Base-by-base conservation (phyloP, 305 asterid species). In the Plantago rigida region DNA sequence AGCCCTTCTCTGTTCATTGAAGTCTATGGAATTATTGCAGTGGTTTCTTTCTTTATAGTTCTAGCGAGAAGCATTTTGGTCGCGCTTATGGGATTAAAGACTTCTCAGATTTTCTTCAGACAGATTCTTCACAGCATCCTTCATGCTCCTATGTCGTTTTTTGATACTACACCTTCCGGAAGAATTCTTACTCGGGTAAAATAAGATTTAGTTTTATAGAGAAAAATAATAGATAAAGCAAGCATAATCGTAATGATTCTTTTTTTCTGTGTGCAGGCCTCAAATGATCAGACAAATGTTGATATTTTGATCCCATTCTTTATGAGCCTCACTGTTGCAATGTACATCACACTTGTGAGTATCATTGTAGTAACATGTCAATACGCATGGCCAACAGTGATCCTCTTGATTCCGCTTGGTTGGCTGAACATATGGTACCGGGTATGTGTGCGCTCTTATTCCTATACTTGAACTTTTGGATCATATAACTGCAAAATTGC, bases 141-240 rank as follows among this genome's bases (percentile, higher is more conserved):
- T 41, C 99, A 89, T 52, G 99, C 97, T 28, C 99, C 99, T 1
- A 89, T 93, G 96, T 78, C 99, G 51, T 93, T 89, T 79, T 93
- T 93, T 22, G 99, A 93, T 61, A 93, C 99, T 0, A 93, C 99
- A 49, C 99, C 99, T 42, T 93, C 99, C 1, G 99, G 99, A 76
- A 83, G 97, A 64, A 87, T 93, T 64, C 79, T 93, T 31, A 93
- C 96, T 47, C 81, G 97, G 94, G 99, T 89, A 86, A 76, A 62
- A 63, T 41, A 41, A 41, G 46, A 41, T 41, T 9, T 9, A 41
- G 46, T 9, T 41, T 41, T 41, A 41, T 9, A 41, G 3, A 9
- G 1, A 9, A 9, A 41, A 41, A 41, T 1, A 9, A 10, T 11
- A 41, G n/a, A 9, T 26, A 36, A 10, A 2, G 9, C 13, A 14